These are phyloP conservation scores for Dalbergia cochinchinensis DNA, from an alignment of 306 rosid species.

Conservation along the genomic window DNA sequence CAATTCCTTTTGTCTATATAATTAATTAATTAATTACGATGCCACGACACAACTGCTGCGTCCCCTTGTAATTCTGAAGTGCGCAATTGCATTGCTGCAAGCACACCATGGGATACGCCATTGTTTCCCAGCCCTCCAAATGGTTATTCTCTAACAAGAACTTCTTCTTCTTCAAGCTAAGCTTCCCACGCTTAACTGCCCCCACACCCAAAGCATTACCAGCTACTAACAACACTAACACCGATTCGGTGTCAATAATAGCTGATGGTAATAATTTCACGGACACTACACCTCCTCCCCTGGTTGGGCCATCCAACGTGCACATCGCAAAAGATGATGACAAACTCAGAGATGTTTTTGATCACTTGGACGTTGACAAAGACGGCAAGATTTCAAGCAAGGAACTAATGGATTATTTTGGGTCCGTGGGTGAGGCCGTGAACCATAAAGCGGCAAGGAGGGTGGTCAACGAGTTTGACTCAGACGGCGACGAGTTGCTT, in stretches of 20 bases:
- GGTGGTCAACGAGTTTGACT: conserved; percentile 56
- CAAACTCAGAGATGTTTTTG: conserved; percentile 50
- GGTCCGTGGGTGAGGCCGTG: conserved; percentile 57
- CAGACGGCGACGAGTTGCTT: conserved; percentile 55
- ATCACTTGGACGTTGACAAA: conserved; percentile 59
- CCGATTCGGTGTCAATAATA: too few relatives aligned
- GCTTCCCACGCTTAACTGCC: conserved; percentile 37
- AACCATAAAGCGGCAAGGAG: conserved; percentile 42
- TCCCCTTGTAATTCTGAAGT: not conserved
- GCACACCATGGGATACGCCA: conserved; percentile 32
- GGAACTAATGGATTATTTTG: conserved; percentile 59
- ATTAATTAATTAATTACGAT: not conserved
- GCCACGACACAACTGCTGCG: not conserved
- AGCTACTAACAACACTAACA: not conserved
- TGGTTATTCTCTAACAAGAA: conserved; percentile 43
- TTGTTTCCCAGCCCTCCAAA: conserved; percentile 43
- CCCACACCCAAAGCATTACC: conserved; percentile 27
- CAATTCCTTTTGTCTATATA: not conserved
- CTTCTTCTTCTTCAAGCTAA: conserved; percentile 30
- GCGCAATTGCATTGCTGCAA: not conserved
- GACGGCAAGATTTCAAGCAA: conserved; percentile 66
- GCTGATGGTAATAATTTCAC: too few relatives aligned
- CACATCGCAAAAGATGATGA: conserved; percentile 8
- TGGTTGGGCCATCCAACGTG: not conserved
- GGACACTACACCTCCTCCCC: not conserved